Evolutionary conservation across 2,329 filamentous ascomycete species (phyloP).

Genomic region (Trichoderma asperellum): DNA sequence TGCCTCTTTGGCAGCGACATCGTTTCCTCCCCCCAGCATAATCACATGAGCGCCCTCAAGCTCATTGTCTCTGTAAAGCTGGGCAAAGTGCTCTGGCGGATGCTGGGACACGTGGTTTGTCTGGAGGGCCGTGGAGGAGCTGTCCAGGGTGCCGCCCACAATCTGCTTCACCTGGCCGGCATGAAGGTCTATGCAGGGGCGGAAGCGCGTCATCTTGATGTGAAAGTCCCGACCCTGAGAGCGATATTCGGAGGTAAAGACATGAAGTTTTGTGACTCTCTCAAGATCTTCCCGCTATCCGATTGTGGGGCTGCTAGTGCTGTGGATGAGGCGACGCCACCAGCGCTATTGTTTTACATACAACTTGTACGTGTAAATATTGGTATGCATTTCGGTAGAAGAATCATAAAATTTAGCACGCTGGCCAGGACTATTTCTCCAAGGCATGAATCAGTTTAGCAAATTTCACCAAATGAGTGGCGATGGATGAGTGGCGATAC

Average conservation of each 20-base stretch:
- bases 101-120: constrained; percentile 92
- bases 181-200: constrained; percentile 96
- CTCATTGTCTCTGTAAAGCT: constrained; percentile 74
- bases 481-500: neutral
- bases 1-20: constrained; percentile 76
- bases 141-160: constrained; percentile 87
- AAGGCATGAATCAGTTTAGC: neutral
- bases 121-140: constrained; percentile 67
- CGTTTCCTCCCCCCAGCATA: constrained; percentile 90
- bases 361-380: neutral
- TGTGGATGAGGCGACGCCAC: constrained; percentile 25
- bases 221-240: neutral
- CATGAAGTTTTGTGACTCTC: constrained; percentile 18
- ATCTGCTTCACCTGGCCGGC: constrained; percentile 99
- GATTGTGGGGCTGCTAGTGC: constrained; percentile 23
- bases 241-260: neutral
- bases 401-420: neutral
- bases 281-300: constrained; percentile 7
- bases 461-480: neutral
- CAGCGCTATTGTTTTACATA: neutral
- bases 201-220: constrained; percentile 80
- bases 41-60: constrained; percentile 89
- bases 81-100: constrained; percentile 78
- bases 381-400: neutral
- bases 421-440: neutral